Evolutionary conservation across 257 asterid genomes (phyloP), one percentile per base, ranked within the genome.

Genomic region (Penstemon davidsonii): DNA sequence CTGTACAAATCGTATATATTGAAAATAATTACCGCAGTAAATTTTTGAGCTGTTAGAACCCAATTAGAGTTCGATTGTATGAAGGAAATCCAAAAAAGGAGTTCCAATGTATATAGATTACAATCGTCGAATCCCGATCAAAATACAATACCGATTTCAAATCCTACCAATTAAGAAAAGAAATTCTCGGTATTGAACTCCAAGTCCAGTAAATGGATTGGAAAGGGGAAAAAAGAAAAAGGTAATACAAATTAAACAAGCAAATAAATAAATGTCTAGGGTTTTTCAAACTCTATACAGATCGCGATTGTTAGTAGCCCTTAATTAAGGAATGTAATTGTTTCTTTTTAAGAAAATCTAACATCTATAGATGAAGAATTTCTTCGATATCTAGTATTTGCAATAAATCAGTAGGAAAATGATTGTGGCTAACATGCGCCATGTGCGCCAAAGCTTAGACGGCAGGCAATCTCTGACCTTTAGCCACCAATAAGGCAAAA

Each of bases 211-310:
- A 72, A 73, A 53, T 63, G 49, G 68, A 70, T 52, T 53, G 61
- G 11, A 40, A 19, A 62, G 51, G 15, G 3, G 46, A 45, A 19
- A 57, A 51, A 18, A 33, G 3, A 50, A 33, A 54, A 56, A 59
- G 4, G 50, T 39, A 65, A 61, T 53, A 44, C n/a, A 12, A 64
- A 58, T 68, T 43, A 25, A 66, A 44, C 6, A 12, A 64, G 47
- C 36, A 55, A 47, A 76, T 42, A 62, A 64, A 72, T 57, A 58
- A 71, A 74, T 67, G 33, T 73, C 70, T 79, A 79, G 83, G 83
- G 79, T 74, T 78, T 74, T 70, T 68, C 46, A 41, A 78, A 70
- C 66, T 69, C 79, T 67, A 43, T 74, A 57, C 75, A 74, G 79
- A 78, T 78, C 83, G 62, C 62, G 69, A 76, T 71, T 60, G 70